Evolutionary conservation across 2,329 filamentous ascomycete genomes (phyloP), one percentile per base, ranked within the genome.

Genomic region (Paradendryphiella salina): DNA sequence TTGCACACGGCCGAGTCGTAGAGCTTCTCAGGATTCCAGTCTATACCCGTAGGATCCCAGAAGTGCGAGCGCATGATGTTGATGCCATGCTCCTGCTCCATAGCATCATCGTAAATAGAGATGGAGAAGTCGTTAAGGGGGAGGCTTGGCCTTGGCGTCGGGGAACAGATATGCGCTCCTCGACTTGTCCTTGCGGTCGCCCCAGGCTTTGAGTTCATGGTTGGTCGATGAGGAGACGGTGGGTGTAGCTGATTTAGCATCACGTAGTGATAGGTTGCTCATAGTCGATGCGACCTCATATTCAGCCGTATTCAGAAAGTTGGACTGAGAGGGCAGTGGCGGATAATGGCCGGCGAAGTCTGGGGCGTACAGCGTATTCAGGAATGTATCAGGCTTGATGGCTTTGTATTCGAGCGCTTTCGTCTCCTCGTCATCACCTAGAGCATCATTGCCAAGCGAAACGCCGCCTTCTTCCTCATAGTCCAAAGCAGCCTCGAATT

Each of bases 11-110:
- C 66, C 0, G 67, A 44, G 33, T 79, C 71, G 47, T 65, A 77
- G 72, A 84, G 85, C 5, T 71, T 69, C 1, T 74, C 68, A 1
- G 75, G 67, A 34, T 80, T 75, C 68, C 82, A 86, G 8, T 74
- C 69, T 0, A 67, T 67, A 41, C 77, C 73, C 3, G 74, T 57
- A 0, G 84, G 83, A 48, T 86, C 76, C 73, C 74, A 77, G 56
- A 76, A 76, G 10, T 70, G 72, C 1, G 59, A 62, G n/a, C 59
- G 58, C 56, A 77, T 60, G 33, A 77, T 66, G 56, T 77, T 77
- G 47, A 62, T 60, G 6, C 68, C 67, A 36, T 71, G 57, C 6
- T 63, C 52, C 10, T 52, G 20, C 17, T 70, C 60, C 52, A 65
- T 62, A 13, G 55, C 45, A 21, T 65, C 34, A n/a, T 73, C 66